phyloP scores from a whole-genome alignment of 192 early-diverging fungal genomes.

The Rhizophagus clarus region DNA sequence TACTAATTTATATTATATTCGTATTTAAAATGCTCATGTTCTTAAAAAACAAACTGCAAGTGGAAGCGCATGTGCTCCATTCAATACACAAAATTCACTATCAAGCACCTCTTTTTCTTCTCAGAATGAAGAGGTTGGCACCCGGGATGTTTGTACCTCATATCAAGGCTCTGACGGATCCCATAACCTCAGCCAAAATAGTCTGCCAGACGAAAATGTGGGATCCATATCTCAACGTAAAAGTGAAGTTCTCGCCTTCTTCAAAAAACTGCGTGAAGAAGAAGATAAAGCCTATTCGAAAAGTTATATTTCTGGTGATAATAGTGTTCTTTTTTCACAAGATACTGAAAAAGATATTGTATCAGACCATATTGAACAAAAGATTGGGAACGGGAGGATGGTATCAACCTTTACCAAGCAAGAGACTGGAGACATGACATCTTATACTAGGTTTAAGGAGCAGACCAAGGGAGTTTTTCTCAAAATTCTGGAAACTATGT shows the following conservation, averaged over 20 bases:
- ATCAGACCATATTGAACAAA: too few relatives aligned
- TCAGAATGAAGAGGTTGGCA: too few relatives aligned
- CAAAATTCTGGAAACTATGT: background rate
- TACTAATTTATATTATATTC: too few relatives aligned
- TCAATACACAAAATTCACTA: too few relatives aligned
- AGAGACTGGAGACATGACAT: background rate
- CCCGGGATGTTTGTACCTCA: background rate
- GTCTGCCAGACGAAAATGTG: background rate
- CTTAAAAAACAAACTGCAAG: too few relatives aligned
- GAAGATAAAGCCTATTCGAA: background rate
- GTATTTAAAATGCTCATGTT: background rate
- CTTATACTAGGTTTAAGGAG: background rate
- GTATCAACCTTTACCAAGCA: too few relatives aligned
- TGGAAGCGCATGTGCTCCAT: too few relatives aligned
- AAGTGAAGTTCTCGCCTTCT: background rate
- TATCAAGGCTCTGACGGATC: background rate
- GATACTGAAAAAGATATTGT: background rate
- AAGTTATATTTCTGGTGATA: background rate
- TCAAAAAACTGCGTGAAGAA: background rate
- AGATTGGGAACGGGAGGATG: too few relatives aligned
- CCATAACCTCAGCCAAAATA: background rate
- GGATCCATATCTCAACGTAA: background rate
- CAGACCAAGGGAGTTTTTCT: background rate
- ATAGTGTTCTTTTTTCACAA: background rate
- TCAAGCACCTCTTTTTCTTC: too few relatives aligned